Conservation (phyloP, 768 basidiomycete species). For the Pisolithus tinctorius region DNA sequence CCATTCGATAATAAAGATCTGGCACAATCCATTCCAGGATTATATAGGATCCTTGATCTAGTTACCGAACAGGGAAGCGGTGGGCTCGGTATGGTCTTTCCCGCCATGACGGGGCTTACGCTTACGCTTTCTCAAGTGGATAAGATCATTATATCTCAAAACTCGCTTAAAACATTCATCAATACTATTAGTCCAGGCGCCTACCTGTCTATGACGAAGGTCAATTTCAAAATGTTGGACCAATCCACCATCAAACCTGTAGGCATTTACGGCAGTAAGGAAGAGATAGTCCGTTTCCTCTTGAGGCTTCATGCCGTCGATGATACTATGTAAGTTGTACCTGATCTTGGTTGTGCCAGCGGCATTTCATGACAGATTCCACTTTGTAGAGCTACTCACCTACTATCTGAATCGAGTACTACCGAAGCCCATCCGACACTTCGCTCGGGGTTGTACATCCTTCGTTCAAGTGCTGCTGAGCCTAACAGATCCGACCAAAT, state of each 20-base stretch:
- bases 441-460: constrained; percentile 43
- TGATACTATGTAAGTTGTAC: constrained; percentile 32
- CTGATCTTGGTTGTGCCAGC: not conserved
- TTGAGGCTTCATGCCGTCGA: constrained; percentile 30
- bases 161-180: constrained; percentile 41
- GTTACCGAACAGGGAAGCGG: constrained; percentile 40
- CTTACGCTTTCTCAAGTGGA: constrained; percentile 35
- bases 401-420: not conserved
- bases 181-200: constrained; percentile 44
- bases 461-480: constrained; percentile 11
- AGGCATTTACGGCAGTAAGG: constrained; percentile 52
- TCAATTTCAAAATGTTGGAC: constrained; percentile 51
- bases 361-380: not conserved
- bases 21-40: constrained; percentile 25
- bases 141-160: constrained; percentile 55
- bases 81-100: constrained; percentile 34
- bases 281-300: constrained; percentile 43
- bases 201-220: constrained; percentile 46
- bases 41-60: constrained; percentile 42
- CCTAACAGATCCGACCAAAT: constrained; percentile 18
- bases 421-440: constrained; percentile 20
- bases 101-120: not conserved
- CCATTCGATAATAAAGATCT: constrained; percentile 1
- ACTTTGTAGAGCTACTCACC: constrained; percentile 3
- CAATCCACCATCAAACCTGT: constrained; percentile 38